phyloP scores from a whole-genome alignment of 2,329 filamentous ascomycete species.

The Ophiostoma pallidulum region DNA sequence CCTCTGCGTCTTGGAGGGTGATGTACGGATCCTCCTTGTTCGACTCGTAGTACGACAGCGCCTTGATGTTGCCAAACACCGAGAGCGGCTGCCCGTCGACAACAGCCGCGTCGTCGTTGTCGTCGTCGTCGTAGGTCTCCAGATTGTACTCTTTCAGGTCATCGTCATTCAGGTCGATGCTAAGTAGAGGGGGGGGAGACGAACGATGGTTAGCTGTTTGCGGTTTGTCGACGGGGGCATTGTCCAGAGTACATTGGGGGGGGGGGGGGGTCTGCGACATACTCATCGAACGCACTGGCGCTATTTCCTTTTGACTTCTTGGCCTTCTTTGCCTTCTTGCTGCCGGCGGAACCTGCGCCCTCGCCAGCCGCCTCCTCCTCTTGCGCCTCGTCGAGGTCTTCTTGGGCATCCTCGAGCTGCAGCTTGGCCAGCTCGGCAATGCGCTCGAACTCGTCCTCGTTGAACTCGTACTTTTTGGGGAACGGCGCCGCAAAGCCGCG shows the following conservation, averaged over 20 bases:
- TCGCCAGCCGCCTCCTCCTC: conserved; percentile 16
- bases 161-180: conserved; percentile 57
- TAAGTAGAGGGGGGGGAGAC: conserved; percentile 18
- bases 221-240: no score
- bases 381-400: conserved; percentile 67
- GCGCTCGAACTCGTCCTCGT: conserved; percentile 65
- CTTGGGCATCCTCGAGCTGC: conserved; percentile 84
- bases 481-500: conserved; percentile 68
- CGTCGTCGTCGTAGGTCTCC: conserved; percentile 88
- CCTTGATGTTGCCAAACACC: conserved; percentile 94
- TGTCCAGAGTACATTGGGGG: no score
- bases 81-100: conserved; percentile 53
- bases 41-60: conserved; percentile 84
- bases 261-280: conserved; percentile 22
- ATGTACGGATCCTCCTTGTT: conserved; percentile 97
- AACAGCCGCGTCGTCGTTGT: conserved; percentile 48
- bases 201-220: neutral
- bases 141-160: conserved; percentile 94
- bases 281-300: conserved; percentile 28
- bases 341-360: conserved; percentile 13
- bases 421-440: conserved; percentile 66
- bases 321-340: conserved; percentile 19
- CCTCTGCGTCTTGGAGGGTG: conserved; percentile 61
- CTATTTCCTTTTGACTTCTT: conserved; percentile 25
- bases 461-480: conserved; percentile 63